Evolutionary conservation across 495 filamentous ascomycete genomes (phyloP).

Genomic region (Tuber magnatum): DNA sequence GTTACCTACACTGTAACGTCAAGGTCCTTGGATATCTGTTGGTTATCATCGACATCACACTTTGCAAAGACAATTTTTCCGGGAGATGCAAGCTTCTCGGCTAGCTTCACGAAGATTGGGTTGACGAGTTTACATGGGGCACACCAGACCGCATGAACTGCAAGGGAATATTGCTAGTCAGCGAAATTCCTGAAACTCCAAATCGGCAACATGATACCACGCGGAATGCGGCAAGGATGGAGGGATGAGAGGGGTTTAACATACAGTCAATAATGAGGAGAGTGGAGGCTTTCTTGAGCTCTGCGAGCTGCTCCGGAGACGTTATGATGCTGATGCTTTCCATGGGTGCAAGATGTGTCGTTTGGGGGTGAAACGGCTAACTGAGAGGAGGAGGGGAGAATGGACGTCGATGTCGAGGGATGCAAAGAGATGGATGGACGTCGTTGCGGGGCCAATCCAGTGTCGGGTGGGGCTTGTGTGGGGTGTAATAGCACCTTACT

Average conservation of each 20-base stretch:
- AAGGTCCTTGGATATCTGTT: conserved; percentile 64
- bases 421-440: conserved; percentile 18
- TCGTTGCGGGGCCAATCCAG: conserved; percentile 32
- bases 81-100: conserved; percentile 61
- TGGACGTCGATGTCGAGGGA: conserved; percentile 16
- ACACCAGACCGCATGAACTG: conserved; percentile 86
- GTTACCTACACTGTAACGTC: conserved; percentile 59
- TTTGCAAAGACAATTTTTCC: conserved; percentile 76
- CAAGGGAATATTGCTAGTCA: conserved; percentile 12
- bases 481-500: background rate
- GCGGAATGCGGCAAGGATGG: conserved; percentile 11
- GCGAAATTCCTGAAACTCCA: conserved; percentile 23
- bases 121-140: conserved; percentile 76
- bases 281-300: conserved; percentile 57
- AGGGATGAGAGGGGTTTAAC: conserved; percentile 41
- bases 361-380: conserved; percentile 24
- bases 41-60: conserved; percentile 71
- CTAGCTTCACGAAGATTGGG: conserved; percentile 75
- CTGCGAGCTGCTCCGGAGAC: conserved; percentile 63
- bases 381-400: background rate
- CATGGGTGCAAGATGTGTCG: conserved; percentile 17
- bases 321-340: conserved; percentile 55
- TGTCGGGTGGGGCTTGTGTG: conserved; percentile 24
- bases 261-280: conserved; percentile 83
- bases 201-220: conserved; percentile 23